These are phyloP conservation scores for Ophiostoma perfectum DNA, from an alignment of 2,329 filamentous ascomycete genomes.

Conservation along the genomic window DNA sequence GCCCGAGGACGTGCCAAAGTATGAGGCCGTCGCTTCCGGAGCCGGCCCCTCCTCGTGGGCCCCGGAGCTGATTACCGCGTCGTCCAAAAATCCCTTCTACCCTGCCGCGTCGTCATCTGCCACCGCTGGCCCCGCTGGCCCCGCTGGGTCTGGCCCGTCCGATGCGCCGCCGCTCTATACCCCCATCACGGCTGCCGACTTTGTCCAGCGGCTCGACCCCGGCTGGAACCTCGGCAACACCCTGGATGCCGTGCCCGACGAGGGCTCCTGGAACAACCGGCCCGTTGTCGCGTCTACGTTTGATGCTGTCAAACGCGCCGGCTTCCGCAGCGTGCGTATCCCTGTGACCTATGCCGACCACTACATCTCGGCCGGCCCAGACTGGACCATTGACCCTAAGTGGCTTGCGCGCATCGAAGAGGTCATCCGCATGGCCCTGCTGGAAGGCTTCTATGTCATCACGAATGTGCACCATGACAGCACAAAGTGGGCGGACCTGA, in stretches of 20 bases:
- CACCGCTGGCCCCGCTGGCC: background rate
- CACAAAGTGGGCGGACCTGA: conserved; percentile 54
- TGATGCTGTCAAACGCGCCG: conserved; percentile 45
- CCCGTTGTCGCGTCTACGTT: conserved; percentile 47
- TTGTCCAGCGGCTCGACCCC: conserved; percentile 44
- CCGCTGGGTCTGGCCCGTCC: background rate
- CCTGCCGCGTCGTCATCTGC: background rate
- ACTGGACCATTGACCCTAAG: conserved; percentile 47
- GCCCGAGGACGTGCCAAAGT: background rate
- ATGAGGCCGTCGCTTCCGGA: background rate
- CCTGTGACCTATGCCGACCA: conserved; percentile 57
- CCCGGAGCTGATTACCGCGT: background rate
- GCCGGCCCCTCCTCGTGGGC: background rate
- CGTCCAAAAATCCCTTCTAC: background rate
- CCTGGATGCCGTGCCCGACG: conserved; percentile 50
- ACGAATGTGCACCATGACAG: conserved; percentile 58
- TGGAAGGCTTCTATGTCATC: conserved; percentile 47
- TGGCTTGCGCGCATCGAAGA: conserved; percentile 55
- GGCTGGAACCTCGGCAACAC: conserved; percentile 60
- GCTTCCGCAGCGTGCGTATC: conserved; percentile 54
- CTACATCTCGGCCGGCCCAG: conserved; percentile 42
- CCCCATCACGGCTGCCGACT: conserved; percentile 42
- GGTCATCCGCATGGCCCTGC: conserved; percentile 51
- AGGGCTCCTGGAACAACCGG: conserved; percentile 55
- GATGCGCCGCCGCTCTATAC: conserved; percentile 32